These are phyloP conservation scores for Oryza glaberrima DNA, from an alignment of 176 grass and related monocot species.

Conservation along the genomic window DNA sequence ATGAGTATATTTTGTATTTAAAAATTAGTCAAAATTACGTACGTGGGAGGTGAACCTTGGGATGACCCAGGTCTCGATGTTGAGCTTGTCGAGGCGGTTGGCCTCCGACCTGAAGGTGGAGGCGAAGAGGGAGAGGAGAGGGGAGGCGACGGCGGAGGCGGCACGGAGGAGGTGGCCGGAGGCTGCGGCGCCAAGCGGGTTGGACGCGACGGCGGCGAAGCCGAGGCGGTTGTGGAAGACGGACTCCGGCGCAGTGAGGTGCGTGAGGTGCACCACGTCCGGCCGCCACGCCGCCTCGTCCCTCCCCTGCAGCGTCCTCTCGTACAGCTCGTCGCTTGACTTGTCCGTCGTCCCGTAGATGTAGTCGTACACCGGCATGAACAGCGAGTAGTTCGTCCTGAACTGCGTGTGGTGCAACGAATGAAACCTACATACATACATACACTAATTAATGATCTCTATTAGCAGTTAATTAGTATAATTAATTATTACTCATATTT, in stretches of 20 bases:
- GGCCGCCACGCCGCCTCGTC: constrained; percentile 7
- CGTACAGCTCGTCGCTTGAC: constrained; percentile 63
- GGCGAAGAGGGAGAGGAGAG: not conserved
- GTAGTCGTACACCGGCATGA: constrained; percentile 81
- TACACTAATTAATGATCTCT: too few species aligned
- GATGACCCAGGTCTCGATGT: constrained; percentile 59
- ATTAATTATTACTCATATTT: too few species aligned
- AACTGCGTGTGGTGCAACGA: constrained; percentile 83
- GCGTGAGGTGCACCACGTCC: constrained; percentile 80
- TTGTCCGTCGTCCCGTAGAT: constrained; percentile 64
- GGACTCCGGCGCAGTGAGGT: constrained; percentile 54
- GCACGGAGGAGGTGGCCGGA: not conserved
- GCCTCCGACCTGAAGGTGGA: constrained; percentile 43
- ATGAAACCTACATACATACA: constrained; percentile 47
- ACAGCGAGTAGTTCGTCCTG: constrained; percentile 76
- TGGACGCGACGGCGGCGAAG: constrained; percentile 53
- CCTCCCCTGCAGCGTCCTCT: constrained; percentile 39
- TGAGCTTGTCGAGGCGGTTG: constrained; percentile 50
- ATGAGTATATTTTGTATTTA: too few species aligned
- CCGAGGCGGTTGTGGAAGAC: constrained; percentile 54
- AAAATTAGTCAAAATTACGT: not conserved
- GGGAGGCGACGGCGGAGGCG: not conserved
- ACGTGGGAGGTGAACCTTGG: constrained; percentile 64
- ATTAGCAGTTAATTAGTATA: too few species aligned
- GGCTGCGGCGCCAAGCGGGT: constrained; percentile 25